A percentile compares a stretch with the other conserved stretches of the same genome.
These are phyloP conservation scores for Coprinellus aureogranulatus DNA, from an alignment of 768 basidiomycete species.

Conservation along the genomic window DNA sequence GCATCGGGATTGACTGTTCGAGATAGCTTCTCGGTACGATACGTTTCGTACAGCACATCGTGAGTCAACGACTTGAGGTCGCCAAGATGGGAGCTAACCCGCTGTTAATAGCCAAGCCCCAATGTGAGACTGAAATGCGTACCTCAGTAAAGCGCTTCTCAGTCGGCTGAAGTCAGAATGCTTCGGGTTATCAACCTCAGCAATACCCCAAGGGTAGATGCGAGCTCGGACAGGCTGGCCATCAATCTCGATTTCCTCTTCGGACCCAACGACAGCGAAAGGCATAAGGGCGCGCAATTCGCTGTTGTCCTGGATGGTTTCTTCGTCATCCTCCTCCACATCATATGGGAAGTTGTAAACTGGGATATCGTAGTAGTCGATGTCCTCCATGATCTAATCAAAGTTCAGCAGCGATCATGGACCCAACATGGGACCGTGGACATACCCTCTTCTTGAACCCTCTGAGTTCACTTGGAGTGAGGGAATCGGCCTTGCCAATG, in stretches of 20 bases:
- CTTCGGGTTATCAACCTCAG: constrained; percentile 98
- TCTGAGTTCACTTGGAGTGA: constrained; percentile 89
- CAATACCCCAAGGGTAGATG: constrained; percentile 98
- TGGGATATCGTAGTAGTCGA: constrained; percentile 96
- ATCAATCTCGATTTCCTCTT: constrained; percentile 92
- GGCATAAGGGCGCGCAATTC: constrained; percentile 91
- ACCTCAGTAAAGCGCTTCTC: constrained; percentile 89
- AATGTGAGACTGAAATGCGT: constrained; percentile 20
- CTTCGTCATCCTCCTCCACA: constrained; percentile 98
- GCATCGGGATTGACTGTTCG: constrained; percentile 81
- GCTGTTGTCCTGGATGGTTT: constrained; percentile 96
- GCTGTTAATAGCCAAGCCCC: constrained; percentile 8
- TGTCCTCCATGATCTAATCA: constrained; percentile 95
- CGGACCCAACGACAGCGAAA: constrained; percentile 95
- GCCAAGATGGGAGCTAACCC: constrained; percentile 79
- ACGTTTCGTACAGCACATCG: constrained; percentile 93
- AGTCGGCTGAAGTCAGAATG: constrained; percentile 98
- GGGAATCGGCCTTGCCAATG: constrained; percentile 91
- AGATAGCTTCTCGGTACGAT: constrained; percentile 96
- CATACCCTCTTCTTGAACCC: constrained; percentile 93
- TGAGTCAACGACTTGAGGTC: constrained; percentile 94
- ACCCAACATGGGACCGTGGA: background rate
- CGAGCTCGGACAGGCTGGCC: constrained; percentile 90
- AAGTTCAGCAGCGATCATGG: background rate
- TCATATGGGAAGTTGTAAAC: constrained; percentile 99